Percentiles rank a stretch among this genome's conserved stretches.
Evolutionary conservation across 1,284 basidiomycete genomes (phyloP).

Genomic region (Microbotryomycetes sp.): DNA sequence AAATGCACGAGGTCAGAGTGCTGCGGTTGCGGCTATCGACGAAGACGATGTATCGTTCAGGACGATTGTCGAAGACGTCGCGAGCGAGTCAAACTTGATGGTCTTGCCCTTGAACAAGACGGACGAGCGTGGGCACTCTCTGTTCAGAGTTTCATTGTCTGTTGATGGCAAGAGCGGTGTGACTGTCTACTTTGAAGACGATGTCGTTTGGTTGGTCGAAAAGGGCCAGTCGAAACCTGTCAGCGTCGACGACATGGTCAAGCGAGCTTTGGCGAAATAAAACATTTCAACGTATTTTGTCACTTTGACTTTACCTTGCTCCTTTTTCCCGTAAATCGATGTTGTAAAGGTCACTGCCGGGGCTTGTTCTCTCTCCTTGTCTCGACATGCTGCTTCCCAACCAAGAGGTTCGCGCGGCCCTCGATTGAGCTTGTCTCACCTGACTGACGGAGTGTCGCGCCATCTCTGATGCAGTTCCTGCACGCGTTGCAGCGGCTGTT

Average conservation of each 20-base stretch:
- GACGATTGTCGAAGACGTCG: conserved; percentile 78
- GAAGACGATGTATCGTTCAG: conserved; percentile 69
- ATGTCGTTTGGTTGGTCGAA: conserved; percentile 46
- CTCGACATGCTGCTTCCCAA: not conserved
- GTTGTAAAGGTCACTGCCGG: no score
- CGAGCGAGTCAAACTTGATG: conserved; percentile 72
- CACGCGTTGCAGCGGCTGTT: conserved; percentile 13
- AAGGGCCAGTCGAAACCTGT: conserved; percentile 27
- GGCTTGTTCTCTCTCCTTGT: not conserved
- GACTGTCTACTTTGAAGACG: conserved; percentile 74
- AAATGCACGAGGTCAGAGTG: not conserved
- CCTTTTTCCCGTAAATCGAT: not conserved
- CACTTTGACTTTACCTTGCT: not conserved
- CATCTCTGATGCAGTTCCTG: conserved; percentile 21
- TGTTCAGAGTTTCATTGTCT: conserved; percentile 70
- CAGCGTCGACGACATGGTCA: conserved; percentile 33
- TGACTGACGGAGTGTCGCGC: conserved; percentile 50
- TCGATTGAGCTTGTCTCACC: conserved; percentile 51
- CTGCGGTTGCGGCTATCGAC: conserved; percentile 1
- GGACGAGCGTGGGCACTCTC: conserved; percentile 70
- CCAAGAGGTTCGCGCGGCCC: conserved; percentile 2
- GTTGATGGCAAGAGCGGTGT: conserved; percentile 77
- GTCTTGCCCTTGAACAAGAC: conserved; percentile 77
- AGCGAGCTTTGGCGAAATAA: conserved; percentile 10
- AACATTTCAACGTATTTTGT: not conserved